These are phyloP conservation scores for Ophiognomonia clavigignenti-juglandacearum DNA, from an alignment of 2,329 filamentous ascomycete genomes.

Conservation along the genomic window DNA sequence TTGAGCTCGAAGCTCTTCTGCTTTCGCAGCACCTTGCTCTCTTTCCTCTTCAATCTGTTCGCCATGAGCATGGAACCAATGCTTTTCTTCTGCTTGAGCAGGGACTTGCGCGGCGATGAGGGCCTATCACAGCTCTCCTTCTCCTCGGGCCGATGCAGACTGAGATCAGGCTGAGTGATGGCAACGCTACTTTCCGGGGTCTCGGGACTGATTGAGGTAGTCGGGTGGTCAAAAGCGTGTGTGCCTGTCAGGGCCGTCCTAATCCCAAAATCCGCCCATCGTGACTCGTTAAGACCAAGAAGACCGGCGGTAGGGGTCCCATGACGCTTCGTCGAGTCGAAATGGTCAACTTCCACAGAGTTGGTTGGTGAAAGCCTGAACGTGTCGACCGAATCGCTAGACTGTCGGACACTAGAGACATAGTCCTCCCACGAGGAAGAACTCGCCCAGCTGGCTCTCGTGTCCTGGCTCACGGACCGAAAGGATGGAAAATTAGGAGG, in stretches of 20 bases:
- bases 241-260: constrained; percentile 25
- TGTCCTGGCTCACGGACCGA: not conserved
- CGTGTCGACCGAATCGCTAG: constrained; percentile 14
- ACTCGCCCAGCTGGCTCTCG: constrained; percentile 5
- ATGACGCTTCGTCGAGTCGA: constrained; percentile 13
- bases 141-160: not conserved
- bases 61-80: constrained; percentile 5
- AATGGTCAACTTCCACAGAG: not conserved
- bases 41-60: constrained; percentile 10
- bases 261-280: constrained; percentile 23
- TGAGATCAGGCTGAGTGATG: not conserved
- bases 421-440: constrained; percentile 20
- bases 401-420: constrained; percentile 5
- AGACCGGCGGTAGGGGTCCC: constrained; percentile 25
- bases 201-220: not conserved
- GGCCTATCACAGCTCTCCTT: not conserved
- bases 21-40: constrained; percentile 6
- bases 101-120: constrained; percentile 3
- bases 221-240: constrained; percentile 17
- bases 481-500: not conserved
- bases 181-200: not conserved
- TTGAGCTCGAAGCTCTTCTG: constrained; percentile 9
- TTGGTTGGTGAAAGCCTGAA: not conserved
- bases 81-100: constrained; percentile 10
- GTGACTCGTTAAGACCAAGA: constrained; percentile 25